Evolutionary conservation across 1,139 yeast genomes (phyloP).

Genomic region (Protomyces lactucae-debilis): DNA sequence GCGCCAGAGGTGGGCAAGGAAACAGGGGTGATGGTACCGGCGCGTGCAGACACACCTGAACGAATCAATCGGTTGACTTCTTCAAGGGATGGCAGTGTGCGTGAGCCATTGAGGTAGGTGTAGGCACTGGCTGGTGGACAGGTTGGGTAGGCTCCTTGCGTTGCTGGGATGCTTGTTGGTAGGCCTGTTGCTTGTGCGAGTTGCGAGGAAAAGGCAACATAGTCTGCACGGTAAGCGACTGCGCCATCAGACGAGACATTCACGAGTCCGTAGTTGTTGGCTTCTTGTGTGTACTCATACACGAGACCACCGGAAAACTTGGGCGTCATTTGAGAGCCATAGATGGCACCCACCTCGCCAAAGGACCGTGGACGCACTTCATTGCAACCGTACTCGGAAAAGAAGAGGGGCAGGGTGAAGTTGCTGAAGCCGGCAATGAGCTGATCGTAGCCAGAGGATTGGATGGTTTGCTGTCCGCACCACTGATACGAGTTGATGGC

Average conservation of each 20-base stretch:
- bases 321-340: constrained; percentile 46
- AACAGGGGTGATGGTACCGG: constrained; percentile 38
- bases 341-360: constrained; percentile 59
- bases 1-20: constrained; percentile 41
- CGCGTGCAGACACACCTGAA: constrained; percentile 9
- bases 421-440: constrained; percentile 58
- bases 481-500: constrained; percentile 88
- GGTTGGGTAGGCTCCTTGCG: constrained; percentile 34
- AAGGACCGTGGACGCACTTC: constrained; percentile 54
- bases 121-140: constrained; percentile 35
- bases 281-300: constrained; percentile 69
- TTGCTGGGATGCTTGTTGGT: constrained; percentile 32
- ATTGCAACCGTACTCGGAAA: constrained; percentile 79
- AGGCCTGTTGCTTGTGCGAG: constrained; percentile 42
- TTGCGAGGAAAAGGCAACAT: constrained; percentile 52
- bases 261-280: constrained; percentile 66
- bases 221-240: constrained; percentile 50
- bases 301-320: constrained; percentile 73
- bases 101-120: constrained; percentile 36
- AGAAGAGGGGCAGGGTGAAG: constrained; percentile 71
- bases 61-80: constrained; percentile 28
- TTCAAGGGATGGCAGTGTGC: constrained; percentile 36
- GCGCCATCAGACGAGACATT: constrained; percentile 43
- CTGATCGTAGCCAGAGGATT: constrained; percentile 62
- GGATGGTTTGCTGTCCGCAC: constrained; percentile 70